Base-by-base conservation (phyloP, 1,139 yeast genomes). In the Suhomyces kunorum region DNA sequence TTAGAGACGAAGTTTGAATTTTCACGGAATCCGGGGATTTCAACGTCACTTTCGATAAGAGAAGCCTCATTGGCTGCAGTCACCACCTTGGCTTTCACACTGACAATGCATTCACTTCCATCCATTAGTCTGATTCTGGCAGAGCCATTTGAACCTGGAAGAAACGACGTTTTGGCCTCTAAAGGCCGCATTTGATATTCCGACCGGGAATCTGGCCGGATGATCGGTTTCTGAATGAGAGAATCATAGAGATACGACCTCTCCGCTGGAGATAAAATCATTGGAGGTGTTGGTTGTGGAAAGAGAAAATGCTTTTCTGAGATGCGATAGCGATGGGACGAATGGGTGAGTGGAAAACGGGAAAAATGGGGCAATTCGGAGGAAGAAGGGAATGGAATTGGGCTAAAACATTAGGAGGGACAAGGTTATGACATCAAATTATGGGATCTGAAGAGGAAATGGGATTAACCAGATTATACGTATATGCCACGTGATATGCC, bases 51-150 rank as follows among this genome's bases (percentile, higher is more conserved):
- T 36, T 82, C 81, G 5, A 90, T 68, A 25, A 88, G 65, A 22
- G 76, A 59, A 12, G 59, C 52, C 45, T 58, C 68, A 15, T 64
- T 58, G 14, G 74, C 61, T 25, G 68, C 67, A 40, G 76, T 73
- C n/a, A 87, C 85, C 2, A 90, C 97, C 53, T 86, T 85, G 8
- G 90, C 78, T 61, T 90, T 90, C 36, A 90, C 77, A 55, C 97
- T 92, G 2, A 88, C 90, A 35, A 90, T 83, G 56, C 96, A 88
- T 61, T 90, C 98, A 51, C 89, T 81, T 16, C 98, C 97, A 61
- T 90, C 97, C 43, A 86, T 77, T 27, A 88, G 76, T 52, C 90
- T 74, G 26, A 90, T 80, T 64, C 96, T 75, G 1, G 97, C 86
- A 6, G 96, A 88, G 14, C 98, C 98, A 64, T 90, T 87, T 7